Evolutionary conservation across 345 rosid species (phyloP), one percentile per base, ranked within the genome.

Genomic region (Cardamine occulta): DNA sequence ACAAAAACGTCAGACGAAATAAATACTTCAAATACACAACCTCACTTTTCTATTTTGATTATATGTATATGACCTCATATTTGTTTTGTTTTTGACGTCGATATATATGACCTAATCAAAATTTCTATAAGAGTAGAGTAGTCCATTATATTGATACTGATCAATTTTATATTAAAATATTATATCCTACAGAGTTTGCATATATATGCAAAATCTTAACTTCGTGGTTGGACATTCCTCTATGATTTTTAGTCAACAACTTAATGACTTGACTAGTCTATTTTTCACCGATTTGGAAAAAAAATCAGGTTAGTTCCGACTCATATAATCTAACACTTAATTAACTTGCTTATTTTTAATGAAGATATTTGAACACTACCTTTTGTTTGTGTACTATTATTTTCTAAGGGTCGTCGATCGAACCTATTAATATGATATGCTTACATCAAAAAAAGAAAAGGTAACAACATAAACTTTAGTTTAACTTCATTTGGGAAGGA

Each of bases 41-140:
- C 65, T 32, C 58, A 17, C 59, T 62, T 54, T 62, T 54, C 6
- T 53, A 53, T 10, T 26, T 62, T 42, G 68, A 26, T 68, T 52
- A 51, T 44, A 45, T 62, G 21, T 63, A 76, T 24, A 55, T 76
- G 70, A 69, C 70, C 70, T 62, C 32, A 54, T 45, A 3, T 55
- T 13, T 58, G 31, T 54, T 62, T 45, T 63, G 4, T 58, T 63
- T 14, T 3, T 70, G 71, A 76, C 70, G 75, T 70, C 75, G 70
- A 68, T 61, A 31, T 55, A 35, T 44, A 63, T 76, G 74, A 76
- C 64, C 6, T 54, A 17, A 17, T 69, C 70, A 45, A 24, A 42
- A 3, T 54, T 35, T 69, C 18, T 54, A 63, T 42, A 53, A 61
- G 15, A 39, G 68, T 49, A 66, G 45, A 65, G 28, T 42, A 44